Conservation (phyloP, 1,284 basidiomycete genomes). For the Puccinia novopanici region DNA sequence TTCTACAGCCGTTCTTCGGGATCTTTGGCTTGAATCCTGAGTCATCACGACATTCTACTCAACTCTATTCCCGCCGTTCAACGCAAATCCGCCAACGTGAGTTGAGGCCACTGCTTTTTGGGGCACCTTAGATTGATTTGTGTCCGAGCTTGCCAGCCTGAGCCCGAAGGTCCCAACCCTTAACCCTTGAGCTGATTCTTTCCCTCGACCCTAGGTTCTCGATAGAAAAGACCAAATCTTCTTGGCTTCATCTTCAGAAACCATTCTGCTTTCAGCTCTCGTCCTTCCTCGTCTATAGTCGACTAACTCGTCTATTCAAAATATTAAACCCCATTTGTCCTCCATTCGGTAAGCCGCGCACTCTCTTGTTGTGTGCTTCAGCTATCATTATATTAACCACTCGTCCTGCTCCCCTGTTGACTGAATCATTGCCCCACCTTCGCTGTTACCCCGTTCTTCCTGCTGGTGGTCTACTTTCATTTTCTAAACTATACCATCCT, state of each 20-base stretch:
- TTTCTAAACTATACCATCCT: background rate
- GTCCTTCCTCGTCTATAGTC: background rate
- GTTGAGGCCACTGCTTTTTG: conserved; percentile 9
- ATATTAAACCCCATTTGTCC: background rate
- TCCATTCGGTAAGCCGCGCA: conserved; percentile 18
- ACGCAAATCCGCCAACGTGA: conserved; percentile 27
- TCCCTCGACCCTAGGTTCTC: background rate
- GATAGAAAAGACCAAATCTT: background rate
- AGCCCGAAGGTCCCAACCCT: background rate
- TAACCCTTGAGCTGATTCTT: conserved; percentile 8
- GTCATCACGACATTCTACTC: conserved; percentile 22
- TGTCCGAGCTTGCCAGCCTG: background rate
- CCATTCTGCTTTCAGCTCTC: too few relatives aligned
- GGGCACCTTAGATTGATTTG: background rate
- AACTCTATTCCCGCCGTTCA: background rate
- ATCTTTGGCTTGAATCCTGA: background rate
- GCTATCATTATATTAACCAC: background rate
- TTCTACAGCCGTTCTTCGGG: background rate
- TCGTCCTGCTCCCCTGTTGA: background rate
- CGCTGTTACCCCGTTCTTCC: background rate
- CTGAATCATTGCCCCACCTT: background rate
- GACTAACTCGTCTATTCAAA: background rate
- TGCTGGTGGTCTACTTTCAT: too few relatives aligned
- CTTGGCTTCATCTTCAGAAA: background rate
- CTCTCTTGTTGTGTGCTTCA: background rate